These are phyloP conservation scores for Mycena belliarum DNA, from an alignment of 768 basidiomycete genomes.

Conservation along the genomic window DNA sequence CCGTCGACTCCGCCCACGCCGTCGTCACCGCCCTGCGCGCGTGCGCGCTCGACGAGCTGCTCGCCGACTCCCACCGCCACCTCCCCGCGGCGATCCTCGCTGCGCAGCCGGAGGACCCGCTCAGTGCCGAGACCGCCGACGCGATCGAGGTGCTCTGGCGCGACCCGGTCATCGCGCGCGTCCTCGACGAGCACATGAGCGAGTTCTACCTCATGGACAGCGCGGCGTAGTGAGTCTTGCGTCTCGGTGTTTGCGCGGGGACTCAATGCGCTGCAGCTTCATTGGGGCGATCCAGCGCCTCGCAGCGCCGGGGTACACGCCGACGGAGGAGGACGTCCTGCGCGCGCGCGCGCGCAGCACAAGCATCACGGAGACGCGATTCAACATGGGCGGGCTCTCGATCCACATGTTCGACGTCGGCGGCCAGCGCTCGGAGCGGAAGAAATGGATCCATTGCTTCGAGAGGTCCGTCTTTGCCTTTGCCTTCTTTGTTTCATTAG, in stretches of 20 bases:
- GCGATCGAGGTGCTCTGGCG: conserved; percentile 56
- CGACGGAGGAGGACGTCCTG: conserved; percentile 73
- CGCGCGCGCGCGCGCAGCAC: conserved; percentile 75
- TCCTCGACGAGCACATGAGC: conserved; percentile 36
- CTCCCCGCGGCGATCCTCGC: conserved; percentile 42
- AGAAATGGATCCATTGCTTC: conserved; percentile 43
- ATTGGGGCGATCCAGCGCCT: conserved; percentile 68
- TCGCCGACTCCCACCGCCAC: conserved; percentile 36
- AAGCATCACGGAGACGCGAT: conserved; percentile 74
- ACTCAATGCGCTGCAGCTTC: conserved; percentile 45
- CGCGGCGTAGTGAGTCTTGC: conserved; percentile 60
- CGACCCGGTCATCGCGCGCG: conserved; percentile 41
- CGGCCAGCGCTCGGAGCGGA: conserved; percentile 43
- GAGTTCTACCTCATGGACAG: conserved; percentile 85
- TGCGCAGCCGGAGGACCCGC: conserved; percentile 34
- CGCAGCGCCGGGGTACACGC: conserved; percentile 59
- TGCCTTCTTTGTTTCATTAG: not conserved
- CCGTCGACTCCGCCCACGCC: conserved; percentile 71
- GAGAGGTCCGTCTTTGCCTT: conserved; percentile 30
- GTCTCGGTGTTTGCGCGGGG: not conserved
- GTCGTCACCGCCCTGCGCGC: conserved; percentile 69
- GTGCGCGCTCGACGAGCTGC: conserved; percentile 58
- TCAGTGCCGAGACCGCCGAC: conserved; percentile 59
- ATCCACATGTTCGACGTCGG: conserved; percentile 59
- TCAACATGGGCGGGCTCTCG: conserved; percentile 50